These are phyloP conservation scores for Trichoderma lentiforme DNA, from an alignment of 2,329 filamentous ascomycete species.

Conservation along the genomic window DNA sequence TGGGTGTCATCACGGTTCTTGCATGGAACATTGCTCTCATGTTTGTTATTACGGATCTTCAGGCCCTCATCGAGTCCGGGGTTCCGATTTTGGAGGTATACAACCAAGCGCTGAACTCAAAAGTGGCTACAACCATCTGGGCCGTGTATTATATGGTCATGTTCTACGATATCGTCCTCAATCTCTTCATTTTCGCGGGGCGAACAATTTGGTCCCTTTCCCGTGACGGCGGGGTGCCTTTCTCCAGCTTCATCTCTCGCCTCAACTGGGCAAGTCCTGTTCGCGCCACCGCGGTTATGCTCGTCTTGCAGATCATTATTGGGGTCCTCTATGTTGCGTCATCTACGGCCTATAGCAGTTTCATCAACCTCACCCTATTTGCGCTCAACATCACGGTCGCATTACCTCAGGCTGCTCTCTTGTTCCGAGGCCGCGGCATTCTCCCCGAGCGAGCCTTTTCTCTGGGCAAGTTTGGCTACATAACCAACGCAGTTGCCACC, in stretches of 20 bases:
- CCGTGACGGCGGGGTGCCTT: constrained; percentile 26
- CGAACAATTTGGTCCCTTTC: constrained; percentile 28
- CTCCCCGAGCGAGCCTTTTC: constrained; percentile 27
- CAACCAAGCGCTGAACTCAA: constrained; percentile 25
- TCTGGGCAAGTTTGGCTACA: constrained; percentile 25
- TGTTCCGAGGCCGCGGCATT: constrained; percentile 24
- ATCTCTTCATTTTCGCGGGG: constrained; percentile 27
- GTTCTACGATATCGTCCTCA: constrained; percentile 29
- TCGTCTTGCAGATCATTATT: constrained; percentile 27
- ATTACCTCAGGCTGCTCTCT: constrained; percentile 24
- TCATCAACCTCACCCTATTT: constrained; percentile 26
- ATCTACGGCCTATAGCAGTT: constrained; percentile 26
- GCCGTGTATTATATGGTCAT: constrained; percentile 27
- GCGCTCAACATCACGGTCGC: constrained; percentile 28
- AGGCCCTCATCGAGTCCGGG: constrained; percentile 24
- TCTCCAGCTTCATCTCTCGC: constrained; percentile 23
- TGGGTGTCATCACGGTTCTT: constrained; percentile 24
- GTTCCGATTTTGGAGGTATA: constrained; percentile 28
- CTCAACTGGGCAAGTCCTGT: constrained; percentile 25
- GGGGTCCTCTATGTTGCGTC: constrained; percentile 27
- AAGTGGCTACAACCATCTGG: constrained; percentile 27
- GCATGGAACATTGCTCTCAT: constrained; percentile 27
- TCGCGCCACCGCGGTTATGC: constrained; percentile 27
- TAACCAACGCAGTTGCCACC: constrained; percentile 23
- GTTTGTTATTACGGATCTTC: constrained; percentile 26